phyloP scores from a whole-genome alignment of 768 basidiomycete genomes.

The Boletellus emodensis region DNA sequence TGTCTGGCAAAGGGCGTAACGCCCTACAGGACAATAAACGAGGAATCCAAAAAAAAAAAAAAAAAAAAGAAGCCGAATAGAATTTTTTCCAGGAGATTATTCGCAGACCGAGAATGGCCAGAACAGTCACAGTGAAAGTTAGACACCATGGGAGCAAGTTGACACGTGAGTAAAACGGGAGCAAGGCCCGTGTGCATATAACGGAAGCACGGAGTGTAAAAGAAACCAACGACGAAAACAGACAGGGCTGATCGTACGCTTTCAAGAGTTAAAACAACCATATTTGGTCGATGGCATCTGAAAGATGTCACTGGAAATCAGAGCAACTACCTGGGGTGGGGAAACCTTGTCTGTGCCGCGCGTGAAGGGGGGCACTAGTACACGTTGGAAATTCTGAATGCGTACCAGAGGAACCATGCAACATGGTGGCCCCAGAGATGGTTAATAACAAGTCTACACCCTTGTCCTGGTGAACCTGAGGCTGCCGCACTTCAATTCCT shows the following conservation, averaged over 20 bases:
- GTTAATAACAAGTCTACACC: background rate
- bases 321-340: no score
- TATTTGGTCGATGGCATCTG: no score
- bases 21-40: no score
- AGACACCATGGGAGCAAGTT: conserved; percentile 24
- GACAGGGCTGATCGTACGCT: conserved; percentile 11
- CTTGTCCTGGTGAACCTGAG: conserved; percentile 2
- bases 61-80: no score
- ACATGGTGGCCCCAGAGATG: background rate
- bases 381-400: conserved; percentile 2
- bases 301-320: no score
- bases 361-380: background rate
- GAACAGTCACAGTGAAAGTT: conserved; percentile 19
- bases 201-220: conserved; percentile 15
- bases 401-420: conserved; percentile 1
- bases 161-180: background rate
- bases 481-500: background rate
- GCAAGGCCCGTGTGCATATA: conserved; percentile 16
- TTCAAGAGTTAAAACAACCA: no score
- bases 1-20: no score
- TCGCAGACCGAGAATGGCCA: conserved; percentile 20
- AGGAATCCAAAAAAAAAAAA: no score
- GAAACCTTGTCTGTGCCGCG: no score
- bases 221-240: conserved; percentile 12
- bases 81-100: conserved; percentile 18